Evolutionary conservation across 768 basidiomycete genomes (phyloP), one percentile per base, ranked within the genome.

Genomic region (Termitomyces sp.): DNA sequence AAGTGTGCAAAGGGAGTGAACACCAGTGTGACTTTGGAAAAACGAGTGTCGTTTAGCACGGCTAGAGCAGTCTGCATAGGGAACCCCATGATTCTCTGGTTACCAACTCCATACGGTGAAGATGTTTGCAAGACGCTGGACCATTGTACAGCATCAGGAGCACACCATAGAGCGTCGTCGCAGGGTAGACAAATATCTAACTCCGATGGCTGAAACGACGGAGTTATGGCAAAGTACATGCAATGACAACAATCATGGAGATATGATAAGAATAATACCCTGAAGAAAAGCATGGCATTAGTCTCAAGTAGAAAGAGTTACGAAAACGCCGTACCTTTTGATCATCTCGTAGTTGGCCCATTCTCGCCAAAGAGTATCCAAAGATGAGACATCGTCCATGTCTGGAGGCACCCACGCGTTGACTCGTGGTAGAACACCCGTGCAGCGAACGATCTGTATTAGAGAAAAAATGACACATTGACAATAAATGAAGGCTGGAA

Each of bases 301-400:
- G 63, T 45, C 47, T 60, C 25, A 50, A 25, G 60, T 36, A 29
- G 52, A 32, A n/a, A 25, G 25, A 20, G 56, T 20, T 32, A 54
- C 8, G 50, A 49, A 50, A 25, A 29, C 9, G 31, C 67, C 77
- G 64, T 62, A 83, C 86, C 86, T 77, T 67, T 87, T 87, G 48
- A 81, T 76, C 4, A 76, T 80, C 71, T 88, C 86, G 61, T 83
- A 79, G 34, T 74, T 71, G 0, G 80, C 81, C 86, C 86, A 88
- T 32, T 82, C 78, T 20, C 70, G 75, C 86, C 86, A 88, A 25
- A 77, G 73, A 20, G 59, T 68, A n/a, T 82, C 79, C 20, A 81
- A 62, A 14, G 65, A 62, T 7, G 67, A 69, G 0, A 72, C 68
- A 62, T 81, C 75, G 17, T 64, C 74, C 36, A 78, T 66, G 50